A percentile compares a stretch with the other conserved stretches of the same genome.
Evolutionary conservation across 2,329 filamentous ascomycete genomes (phyloP).

Genomic region (Dryadomyces quercivorus): DNA sequence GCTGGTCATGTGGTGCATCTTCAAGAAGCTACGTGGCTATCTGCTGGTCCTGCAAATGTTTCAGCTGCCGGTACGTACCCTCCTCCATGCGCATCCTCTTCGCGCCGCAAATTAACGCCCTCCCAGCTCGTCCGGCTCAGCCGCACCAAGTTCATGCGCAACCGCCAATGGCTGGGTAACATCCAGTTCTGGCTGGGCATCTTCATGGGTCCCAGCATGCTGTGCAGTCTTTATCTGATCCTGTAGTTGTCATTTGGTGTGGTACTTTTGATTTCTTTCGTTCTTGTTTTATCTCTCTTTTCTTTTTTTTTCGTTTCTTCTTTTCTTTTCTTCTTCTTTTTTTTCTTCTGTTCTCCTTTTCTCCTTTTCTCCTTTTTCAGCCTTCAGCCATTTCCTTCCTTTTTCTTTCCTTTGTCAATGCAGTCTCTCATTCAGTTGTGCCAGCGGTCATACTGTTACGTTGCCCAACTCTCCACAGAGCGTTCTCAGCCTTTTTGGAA

Average conservation of each 20-base stretch:
- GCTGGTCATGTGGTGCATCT: constrained; percentile 69
- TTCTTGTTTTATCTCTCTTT: too few relatives aligned
- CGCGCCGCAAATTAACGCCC: constrained; percentile 2
- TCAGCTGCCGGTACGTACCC: constrained; percentile 47
- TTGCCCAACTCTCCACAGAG: too few relatives aligned
- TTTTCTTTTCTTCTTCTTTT: background rate
- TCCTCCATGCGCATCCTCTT: background rate
- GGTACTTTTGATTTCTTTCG: too few relatives aligned
- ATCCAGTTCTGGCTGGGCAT: constrained; percentile 67
- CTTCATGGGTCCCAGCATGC: constrained; percentile 61
- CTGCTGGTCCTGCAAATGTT: constrained; percentile 61
- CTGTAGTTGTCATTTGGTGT: too few relatives aligned
- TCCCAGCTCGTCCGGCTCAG: constrained; percentile 49
- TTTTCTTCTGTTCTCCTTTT: too few relatives aligned
- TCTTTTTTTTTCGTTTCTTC: background rate
- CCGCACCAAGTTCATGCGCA: constrained; percentile 52
- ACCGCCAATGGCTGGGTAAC: constrained; percentile 54
- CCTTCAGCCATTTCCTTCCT: background rate
- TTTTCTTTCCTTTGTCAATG: background rate
- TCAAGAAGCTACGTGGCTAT: constrained; percentile 66
- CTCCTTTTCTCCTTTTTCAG: background rate
- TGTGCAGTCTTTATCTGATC: constrained; percentile 49
- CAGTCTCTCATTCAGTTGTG: too few relatives aligned
- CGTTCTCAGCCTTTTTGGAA: too few relatives aligned
- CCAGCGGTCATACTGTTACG: too few relatives aligned